These are phyloP conservation scores for Neurospora sp. DNA, from an alignment of 495 filamentous ascomycete species.

Conservation along the genomic window DNA sequence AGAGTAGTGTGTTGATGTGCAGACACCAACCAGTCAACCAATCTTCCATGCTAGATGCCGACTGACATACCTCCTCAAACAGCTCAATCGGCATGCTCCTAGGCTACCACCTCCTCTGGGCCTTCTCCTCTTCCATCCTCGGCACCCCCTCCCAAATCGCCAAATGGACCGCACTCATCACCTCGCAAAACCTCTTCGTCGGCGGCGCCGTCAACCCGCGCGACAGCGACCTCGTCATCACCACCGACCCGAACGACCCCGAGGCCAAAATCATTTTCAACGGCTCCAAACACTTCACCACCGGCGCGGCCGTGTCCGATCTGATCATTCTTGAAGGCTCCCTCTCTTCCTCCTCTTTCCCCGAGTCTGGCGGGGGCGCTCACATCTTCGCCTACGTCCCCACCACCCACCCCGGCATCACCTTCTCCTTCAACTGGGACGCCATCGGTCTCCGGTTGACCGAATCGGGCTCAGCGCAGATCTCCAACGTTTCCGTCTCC, in stretches of 20 bases:
- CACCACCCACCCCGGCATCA: constrained; percentile 43
- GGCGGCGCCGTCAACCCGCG: constrained; percentile 54
- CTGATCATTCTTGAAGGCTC: constrained; percentile 54
- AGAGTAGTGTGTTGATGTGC: neutral
- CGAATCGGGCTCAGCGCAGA: constrained; percentile 48
- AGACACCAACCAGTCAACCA: no score
- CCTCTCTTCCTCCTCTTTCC: constrained; percentile 30
- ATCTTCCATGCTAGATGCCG: no score
- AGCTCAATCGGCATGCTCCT: constrained; percentile 48
- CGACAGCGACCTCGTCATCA: constrained; percentile 47
- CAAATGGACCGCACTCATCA: constrained; percentile 40
- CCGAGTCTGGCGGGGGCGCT: constrained; percentile 15
- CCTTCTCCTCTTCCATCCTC: constrained; percentile 44
- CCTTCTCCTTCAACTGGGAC: constrained; percentile 51
- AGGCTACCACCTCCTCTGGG: constrained; percentile 54
- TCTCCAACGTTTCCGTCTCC: constrained; percentile 41
- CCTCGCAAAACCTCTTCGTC: constrained; percentile 50
- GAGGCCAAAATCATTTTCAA: constrained; percentile 43
- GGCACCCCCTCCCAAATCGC: constrained; percentile 46
- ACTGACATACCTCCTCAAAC: neutral
- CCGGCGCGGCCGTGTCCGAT: constrained; percentile 50
- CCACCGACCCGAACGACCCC: constrained; percentile 32
- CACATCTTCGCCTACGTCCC: constrained; percentile 49
- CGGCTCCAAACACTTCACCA: constrained; percentile 53
- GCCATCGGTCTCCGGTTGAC: constrained; percentile 51